A percentile compares a stretch with the other conserved stretches of the same genome.
Evolutionary conservation across 371 early-diverging fungal genomes (phyloP).

Genomic region (Ordospora colligata): DNA sequence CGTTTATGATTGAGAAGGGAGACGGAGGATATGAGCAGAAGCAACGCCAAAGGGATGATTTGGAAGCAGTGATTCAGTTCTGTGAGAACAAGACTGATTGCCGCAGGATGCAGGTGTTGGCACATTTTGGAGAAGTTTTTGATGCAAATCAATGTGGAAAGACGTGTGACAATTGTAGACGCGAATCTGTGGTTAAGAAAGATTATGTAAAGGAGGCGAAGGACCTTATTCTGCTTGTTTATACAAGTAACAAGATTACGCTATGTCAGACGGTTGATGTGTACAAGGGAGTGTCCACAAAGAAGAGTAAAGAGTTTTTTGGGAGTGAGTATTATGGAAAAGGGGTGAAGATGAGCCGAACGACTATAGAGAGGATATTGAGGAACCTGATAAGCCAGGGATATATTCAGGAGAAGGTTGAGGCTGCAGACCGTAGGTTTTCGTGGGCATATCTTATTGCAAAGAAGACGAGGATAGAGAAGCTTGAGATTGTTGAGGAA

Average conservation of each 20-base stretch:
- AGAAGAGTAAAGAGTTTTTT: slow-evolving; percentile 63
- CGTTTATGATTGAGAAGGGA: slow-evolving; percentile 68
- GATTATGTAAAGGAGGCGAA: slow-evolving; percentile 50
- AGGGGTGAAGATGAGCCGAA: slow-evolving; percentile 62
- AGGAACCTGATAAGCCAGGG: slow-evolving; percentile 42
- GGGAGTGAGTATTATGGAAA: slow-evolving; percentile 64
- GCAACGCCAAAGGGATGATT: slow-evolving; percentile 67
- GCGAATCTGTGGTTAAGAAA: neutral
- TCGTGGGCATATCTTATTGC: slow-evolving; percentile 46
- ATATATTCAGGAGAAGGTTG: slow-evolving; percentile 46
- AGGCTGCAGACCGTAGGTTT: slow-evolving; percentile 43
- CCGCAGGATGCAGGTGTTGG: slow-evolving; percentile 75
- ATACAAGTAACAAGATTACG: slow-evolving; percentile 64
- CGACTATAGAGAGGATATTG: slow-evolving; percentile 40
- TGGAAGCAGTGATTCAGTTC: slow-evolving; percentile 75
- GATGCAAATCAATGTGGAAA: slow-evolving; percentile 65
- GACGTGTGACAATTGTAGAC: slow-evolving; percentile 84
- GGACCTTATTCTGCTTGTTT: slow-evolving; percentile 35
- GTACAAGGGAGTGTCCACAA: slow-evolving; percentile 67
- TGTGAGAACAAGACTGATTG: slow-evolving; percentile 88
- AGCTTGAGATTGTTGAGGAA: slow-evolving; percentile 64
- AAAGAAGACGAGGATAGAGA: slow-evolving; percentile 60
- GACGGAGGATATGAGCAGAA: slow-evolving; percentile 68
- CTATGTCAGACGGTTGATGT: slow-evolving; percentile 68
- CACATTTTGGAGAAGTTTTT: slow-evolving; percentile 86